Evolutionary conservation across 1,284 basidiomycete species (phyloP).

Genomic region (Moesziomyces globuligerus): DNA sequence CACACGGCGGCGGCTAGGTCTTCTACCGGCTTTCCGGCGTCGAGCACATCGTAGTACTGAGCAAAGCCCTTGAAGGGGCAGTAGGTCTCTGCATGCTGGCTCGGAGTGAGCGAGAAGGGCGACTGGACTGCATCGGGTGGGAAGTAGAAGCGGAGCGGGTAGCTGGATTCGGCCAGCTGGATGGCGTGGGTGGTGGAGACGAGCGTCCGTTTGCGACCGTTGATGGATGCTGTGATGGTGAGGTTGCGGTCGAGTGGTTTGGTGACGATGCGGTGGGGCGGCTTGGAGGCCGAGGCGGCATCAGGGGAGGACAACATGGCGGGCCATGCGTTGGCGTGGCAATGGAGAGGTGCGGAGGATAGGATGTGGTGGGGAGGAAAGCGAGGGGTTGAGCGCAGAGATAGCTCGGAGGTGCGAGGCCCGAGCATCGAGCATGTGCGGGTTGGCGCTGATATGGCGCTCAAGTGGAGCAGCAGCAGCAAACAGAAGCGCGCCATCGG

Average conservation of each 20-base stretch:
- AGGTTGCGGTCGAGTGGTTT: conserved; percentile 23
- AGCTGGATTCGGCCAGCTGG: conserved; percentile 39
- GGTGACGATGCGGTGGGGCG: conserved; percentile 29
- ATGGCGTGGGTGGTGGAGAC: conserved; percentile 29
- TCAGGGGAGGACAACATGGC: conserved; percentile 18
- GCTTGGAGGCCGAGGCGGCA: conserved; percentile 18
- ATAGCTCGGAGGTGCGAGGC: no score
- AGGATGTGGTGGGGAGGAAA: no score
- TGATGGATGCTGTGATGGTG: conserved; percentile 25
- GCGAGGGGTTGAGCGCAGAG: no score
- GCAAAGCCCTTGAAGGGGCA: conserved; percentile 50
- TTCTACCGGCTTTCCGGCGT: conserved; percentile 16
- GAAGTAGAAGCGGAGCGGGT: conserved; percentile 42
- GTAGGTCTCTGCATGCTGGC: conserved; percentile 31
- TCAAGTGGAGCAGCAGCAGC: not conserved
- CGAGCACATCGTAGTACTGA: conserved; percentile 25
- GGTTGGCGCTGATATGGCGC: no score
- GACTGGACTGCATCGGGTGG: conserved; percentile 31
- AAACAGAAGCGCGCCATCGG: not conserved
- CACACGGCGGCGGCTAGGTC: conserved; percentile 37
- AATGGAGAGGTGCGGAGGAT: not conserved
- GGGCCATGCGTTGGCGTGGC: not conserved
- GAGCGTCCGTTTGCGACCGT: conserved; percentile 26
- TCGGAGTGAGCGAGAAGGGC: conserved; percentile 27
- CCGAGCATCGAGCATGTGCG: no score